A percentile compares a stretch with the other conserved stretches of the same genome.
These are phyloP conservation scores for Monosporozyma servazzii DNA, from an alignment of 805 yeast species.

Conservation along the genomic window DNA sequence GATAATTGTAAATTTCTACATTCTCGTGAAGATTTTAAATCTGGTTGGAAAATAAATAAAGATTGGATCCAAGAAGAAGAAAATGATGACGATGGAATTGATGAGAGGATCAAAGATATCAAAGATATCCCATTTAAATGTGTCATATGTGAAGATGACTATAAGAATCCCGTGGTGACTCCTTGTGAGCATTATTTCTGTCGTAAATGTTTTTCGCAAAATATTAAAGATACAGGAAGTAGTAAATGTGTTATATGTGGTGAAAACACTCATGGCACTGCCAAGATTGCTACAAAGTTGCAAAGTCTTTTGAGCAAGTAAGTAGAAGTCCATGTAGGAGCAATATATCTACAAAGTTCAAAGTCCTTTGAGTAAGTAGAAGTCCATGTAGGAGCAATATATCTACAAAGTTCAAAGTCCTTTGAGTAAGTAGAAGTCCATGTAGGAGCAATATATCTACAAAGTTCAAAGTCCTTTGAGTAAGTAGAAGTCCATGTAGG, in stretches of 20 bases:
- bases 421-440: no score
- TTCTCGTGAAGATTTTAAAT: conserved; percentile 73
- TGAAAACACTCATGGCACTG: conserved; percentile 51
- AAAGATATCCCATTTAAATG: conserved; percentile 49
- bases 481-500: no score
- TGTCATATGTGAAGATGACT: conserved; percentile 48
- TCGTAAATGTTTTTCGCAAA: conserved; percentile 44
- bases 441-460: no score
- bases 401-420: no score
- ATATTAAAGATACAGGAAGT: conserved; percentile 30
- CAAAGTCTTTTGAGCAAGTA: conserved; percentile 16
- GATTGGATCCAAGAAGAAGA: conserved; percentile 54
- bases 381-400: no score
- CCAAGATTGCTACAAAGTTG: conserved; percentile 41
- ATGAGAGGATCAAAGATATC: conserved; percentile 7
- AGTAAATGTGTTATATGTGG: conserved; percentile 50
- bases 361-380: no score
- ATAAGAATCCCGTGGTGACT: conserved; percentile 48
- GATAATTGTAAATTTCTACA: conserved; percentile 94
- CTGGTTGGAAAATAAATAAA: conserved; percentile 53
- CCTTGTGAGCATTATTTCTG: conserved; percentile 59
- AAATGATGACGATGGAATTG: conserved; percentile 17
- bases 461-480: no score
- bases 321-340: no score
- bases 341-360: no score